Percentiles rank a stretch among this genome's conserved stretches.
phyloP scores from a whole-genome alignment of 1,139 yeast genomes.

The Hyphopichia wangnamkhiaoensis region DNA sequence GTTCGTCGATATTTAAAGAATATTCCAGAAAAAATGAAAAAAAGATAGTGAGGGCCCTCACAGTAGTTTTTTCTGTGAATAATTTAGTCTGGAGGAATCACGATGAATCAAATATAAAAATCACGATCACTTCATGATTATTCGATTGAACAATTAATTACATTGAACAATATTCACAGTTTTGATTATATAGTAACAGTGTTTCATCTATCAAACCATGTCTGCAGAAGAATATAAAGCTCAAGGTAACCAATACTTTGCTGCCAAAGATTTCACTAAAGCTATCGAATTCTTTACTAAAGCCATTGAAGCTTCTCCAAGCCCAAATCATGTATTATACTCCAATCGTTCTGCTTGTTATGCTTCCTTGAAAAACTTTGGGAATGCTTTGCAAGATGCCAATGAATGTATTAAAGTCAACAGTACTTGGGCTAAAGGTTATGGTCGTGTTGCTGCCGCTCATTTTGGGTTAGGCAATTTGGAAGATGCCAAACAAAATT shows the following conservation, averaged over 20 bases:
- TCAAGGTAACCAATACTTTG: slow-evolving; percentile 89
- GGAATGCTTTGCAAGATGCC: slow-evolving; percentile 80
- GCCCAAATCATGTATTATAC: slow-evolving; percentile 86
- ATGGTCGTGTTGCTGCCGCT: slow-evolving; percentile 93
- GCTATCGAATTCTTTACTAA: slow-evolving; percentile 81
- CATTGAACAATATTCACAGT: no score
- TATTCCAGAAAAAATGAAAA: neutral
- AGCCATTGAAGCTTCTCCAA: slow-evolving; percentile 82
- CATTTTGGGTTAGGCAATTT: slow-evolving; percentile 79
- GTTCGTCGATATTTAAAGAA: neutral
- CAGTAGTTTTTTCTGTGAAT: no score
- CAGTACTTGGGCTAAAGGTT: slow-evolving; percentile 91
- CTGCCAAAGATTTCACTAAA: slow-evolving; percentile 76
- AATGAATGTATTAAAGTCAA: slow-evolving; percentile 77
- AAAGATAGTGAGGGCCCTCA: neutral
- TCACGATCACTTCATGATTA: no score
- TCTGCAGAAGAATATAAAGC: slow-evolving; percentile 76
- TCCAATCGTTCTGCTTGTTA: slow-evolving; percentile 95
- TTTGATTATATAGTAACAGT: no score
- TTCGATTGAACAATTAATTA: neutral
- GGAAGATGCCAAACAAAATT: slow-evolving; percentile 68
- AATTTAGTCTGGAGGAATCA: no score
- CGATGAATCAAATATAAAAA: no score
- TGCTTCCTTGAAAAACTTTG: slow-evolving; percentile 75
- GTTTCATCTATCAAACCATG: slow-evolving; percentile 17